Evolutionary conservation across 305 asterid genomes (phyloP).

Genomic region (Ilex paraguariensis): DNA sequence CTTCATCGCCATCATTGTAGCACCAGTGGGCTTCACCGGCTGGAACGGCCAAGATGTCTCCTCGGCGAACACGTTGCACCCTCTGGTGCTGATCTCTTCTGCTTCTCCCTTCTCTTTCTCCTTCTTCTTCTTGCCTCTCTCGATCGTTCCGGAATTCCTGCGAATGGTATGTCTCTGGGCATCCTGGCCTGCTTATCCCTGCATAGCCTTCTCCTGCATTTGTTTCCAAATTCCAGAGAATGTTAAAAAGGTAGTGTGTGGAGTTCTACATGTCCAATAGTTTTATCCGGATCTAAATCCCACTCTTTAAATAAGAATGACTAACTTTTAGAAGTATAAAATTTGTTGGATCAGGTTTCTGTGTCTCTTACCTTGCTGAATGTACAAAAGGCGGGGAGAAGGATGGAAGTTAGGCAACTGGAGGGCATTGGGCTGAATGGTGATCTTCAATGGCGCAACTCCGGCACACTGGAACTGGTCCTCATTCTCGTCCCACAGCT

Average conservation of each 20-base stretch:
- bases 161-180: slow-evolving; percentile 53
- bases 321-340: too few relatives aligned
- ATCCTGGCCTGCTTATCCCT: slow-evolving; percentile 54
- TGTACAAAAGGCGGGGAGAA: slow-evolving; percentile 52
- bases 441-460: slow-evolving; percentile 40
- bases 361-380: slow-evolving; percentile 36
- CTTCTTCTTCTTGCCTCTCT: slow-evolving; percentile 10
- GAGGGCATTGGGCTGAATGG: slow-evolving; percentile 41
- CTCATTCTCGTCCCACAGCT: slow-evolving; percentile 51
- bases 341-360: too few relatives aligned
- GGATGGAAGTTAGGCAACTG: slow-evolving; percentile 66
- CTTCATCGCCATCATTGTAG: slow-evolving; percentile 58
- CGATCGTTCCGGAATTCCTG: neutral
- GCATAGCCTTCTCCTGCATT: slow-evolving; percentile 58
- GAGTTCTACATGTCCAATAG: too few relatives aligned
- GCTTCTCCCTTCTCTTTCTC: slow-evolving; percentile 9
- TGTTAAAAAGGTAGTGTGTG: too few relatives aligned
- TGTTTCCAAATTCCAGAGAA: too few relatives aligned
- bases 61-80: slow-evolving; percentile 49
- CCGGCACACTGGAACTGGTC: slow-evolving; percentile 74
- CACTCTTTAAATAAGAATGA: too few relatives aligned
- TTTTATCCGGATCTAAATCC: too few relatives aligned
- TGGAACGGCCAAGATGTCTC: slow-evolving; percentile 63
- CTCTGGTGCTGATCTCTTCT: slow-evolving; percentile 52
- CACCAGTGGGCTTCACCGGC: slow-evolving; percentile 68